Base-by-base conservation (phyloP, 495 filamentous ascomycete genomes). In the Penicillium canariense region DNA sequence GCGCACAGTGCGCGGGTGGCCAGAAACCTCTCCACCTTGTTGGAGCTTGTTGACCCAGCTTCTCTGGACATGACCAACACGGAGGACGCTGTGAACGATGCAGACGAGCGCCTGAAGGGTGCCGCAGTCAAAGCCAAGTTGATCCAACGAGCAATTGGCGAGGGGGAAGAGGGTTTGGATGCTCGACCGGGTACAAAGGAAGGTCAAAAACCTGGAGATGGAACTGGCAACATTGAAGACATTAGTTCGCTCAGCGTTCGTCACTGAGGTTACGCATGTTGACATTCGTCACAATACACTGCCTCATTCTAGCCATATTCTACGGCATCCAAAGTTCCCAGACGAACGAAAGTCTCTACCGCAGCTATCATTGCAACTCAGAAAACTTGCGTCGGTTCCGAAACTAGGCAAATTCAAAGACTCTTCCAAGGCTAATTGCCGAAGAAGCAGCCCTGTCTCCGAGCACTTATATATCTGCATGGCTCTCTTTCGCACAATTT, bases 41-140 rank as follows among this genome's bases (percentile, higher is more conserved):
- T 87, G 51, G 87, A 85, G 38, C 71, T 96, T n/a, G 81, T 86
- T 1, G 90, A 96, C 55, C 85, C 88, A 0, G 84, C 82, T n/a
- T 92, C 83, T 14, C 67, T 96, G 10, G 84, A 84, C 6, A 89
- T 84, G 27, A 74, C 83, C 43, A 97, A 97, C 62, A 86, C 79
- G 1, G 91, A 96, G 59, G 90, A 92, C 39, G 84, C 87, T 5
- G 88, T 96, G 17, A 84, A 85, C 22, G 89, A 93, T 60, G 88
- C 91, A 55, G 91, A 97, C 58, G 89, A 94, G 66, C 78, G 91
- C 30, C 58, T 94, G 47, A 90, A 87, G 71, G 81, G 87, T 57
- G 91, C 90, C 9, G 74, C 85, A 48, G 83, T 84, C n/a, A 93
- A 93, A 64, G 78, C 80, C 1, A 93, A 89, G 67, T 80, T 97